Base-by-base conservation (phyloP, 305 asterid genomes). In the Petunia hybrid region DNA sequence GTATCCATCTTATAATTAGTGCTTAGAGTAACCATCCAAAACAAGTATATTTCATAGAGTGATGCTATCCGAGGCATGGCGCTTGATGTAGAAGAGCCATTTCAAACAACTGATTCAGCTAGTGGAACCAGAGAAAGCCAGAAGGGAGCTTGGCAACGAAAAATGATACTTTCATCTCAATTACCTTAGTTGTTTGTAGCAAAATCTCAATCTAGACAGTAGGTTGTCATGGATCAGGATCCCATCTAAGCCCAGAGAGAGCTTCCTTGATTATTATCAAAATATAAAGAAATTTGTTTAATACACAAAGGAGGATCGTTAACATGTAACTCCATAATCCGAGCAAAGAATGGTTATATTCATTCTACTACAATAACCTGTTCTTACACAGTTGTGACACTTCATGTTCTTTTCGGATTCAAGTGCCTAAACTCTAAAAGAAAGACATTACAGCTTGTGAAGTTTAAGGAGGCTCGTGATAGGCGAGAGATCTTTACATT, bases 241-340 rank as follows among this genome's bases (percentile, higher is more conserved):
- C 65, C 39, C 39, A 4, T 22, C 65, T 13, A 6, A 60, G 82
- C 64, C 12, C 41, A 45, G 64, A 45, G 48, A 5, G 82, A 64
- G 75, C 76, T 64, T 76, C 76, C 3, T 70, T 79, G 12, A 48
- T 64, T 59, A 60, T 60, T 16, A 22, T 60, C 39, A 60, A 16
- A 4, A 60, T 59, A 59, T 6, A 60, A 9, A 22, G 65, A 59
- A 6, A 60, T 22, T 16, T 60, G 38, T 16, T 22, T 36, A 60
- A 60, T 6, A 22, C 38, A 60, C 12, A 10, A 13, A 56, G 55
- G 61, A 16, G 64, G 36, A 60, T 4, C 65, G 0, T 60, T 13
- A 41, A 55, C 13, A 22, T 45, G 38, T 38, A n/a, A 35, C 74
- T 67, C 53, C 2, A 10, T 42, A n/a, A 53, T 67, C 4, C 42